These are phyloP conservation scores for Hyphopichia khmerensis DNA, from an alignment of 1,139 yeast genomes.

Conservation along the genomic window DNA sequence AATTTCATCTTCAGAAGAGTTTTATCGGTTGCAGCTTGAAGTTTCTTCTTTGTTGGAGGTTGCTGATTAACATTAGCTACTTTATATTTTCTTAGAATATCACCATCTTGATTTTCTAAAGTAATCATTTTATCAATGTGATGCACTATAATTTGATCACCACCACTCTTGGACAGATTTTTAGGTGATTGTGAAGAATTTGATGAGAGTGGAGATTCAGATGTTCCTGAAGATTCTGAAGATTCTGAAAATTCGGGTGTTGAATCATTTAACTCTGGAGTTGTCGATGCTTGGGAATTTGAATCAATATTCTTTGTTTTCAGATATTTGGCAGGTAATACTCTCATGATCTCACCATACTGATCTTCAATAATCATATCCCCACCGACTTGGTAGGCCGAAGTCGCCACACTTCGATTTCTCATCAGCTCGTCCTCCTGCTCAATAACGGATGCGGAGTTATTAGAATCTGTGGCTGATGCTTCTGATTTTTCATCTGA, in stretches of 20 bases:
- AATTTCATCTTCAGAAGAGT: background rate
- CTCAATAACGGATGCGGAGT: background rate
- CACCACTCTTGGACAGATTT: background rate
- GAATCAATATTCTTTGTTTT: too few relatives aligned
- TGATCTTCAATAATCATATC: slow-evolving; percentile 1
- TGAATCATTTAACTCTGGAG: too few relatives aligned
- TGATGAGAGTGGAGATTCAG: background rate
- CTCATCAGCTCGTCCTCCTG: background rate
- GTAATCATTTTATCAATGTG: background rate
- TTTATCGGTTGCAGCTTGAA: background rate
- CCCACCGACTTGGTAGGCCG: background rate
- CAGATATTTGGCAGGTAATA: background rate
- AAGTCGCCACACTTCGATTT: background rate
- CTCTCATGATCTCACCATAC: background rate
- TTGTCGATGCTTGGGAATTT: too few relatives aligned
- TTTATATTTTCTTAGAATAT: background rate
- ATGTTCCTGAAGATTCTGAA: background rate
- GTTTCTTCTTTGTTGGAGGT: background rate
- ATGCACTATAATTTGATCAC: background rate
- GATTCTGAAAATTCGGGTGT: too few relatives aligned
- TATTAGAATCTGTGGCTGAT: background rate
- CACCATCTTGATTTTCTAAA: background rate
- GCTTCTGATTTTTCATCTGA: background rate
- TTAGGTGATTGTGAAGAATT: background rate
- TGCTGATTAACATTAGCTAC: background rate